phyloP scores from a whole-genome alignment of 768 basidiomycete species.

The Mycena leptocephala region DNA sequence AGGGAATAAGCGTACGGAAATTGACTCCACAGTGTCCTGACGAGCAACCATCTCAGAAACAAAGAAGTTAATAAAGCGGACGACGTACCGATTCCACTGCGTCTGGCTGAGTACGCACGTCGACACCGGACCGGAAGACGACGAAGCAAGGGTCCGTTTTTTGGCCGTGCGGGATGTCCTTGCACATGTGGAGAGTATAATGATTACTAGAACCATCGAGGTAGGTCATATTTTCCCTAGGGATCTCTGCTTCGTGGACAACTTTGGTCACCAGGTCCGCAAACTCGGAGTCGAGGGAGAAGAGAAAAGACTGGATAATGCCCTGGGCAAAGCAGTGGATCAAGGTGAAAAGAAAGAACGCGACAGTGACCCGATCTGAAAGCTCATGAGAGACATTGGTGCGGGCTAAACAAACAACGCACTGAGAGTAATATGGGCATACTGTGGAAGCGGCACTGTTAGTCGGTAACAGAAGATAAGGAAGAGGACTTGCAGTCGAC shows the following conservation, averaged over 20 bases:
- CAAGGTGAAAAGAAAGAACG: conserved; percentile 68
- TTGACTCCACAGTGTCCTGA: conserved; percentile 1
- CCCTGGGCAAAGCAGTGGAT: conserved; percentile 69
- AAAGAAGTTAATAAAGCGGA: not conserved
- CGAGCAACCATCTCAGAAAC: not conserved
- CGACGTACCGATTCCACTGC: conserved; percentile 13
- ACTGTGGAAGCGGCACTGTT: conserved; percentile 40
- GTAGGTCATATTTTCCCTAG: conserved; percentile 54
- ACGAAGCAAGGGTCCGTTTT: conserved; percentile 50
- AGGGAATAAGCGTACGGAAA: not conserved
- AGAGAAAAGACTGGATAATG: conserved; percentile 65
- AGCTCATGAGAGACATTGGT: not conserved
- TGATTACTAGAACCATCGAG: conserved; percentile 46
- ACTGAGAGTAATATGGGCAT: conserved; percentile 56
- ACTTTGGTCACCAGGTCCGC: conserved; percentile 55
- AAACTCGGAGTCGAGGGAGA: conserved; percentile 61
- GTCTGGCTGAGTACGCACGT: not conserved
- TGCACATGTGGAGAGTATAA: conserved; percentile 60
- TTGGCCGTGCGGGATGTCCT: conserved; percentile 58
- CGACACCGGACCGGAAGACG: conserved; percentile 50
- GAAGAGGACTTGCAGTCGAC: conserved; percentile 13
- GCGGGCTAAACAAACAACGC: not conserved
- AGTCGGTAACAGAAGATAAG: not conserved
- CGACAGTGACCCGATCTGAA: conserved; percentile 51
- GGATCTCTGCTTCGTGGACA: conserved; percentile 53